Evolutionary conservation across 1,139 yeast genomes (phyloP), one percentile per base, ranked within the genome.

Genomic region (Zygoascus sp.): DNA sequence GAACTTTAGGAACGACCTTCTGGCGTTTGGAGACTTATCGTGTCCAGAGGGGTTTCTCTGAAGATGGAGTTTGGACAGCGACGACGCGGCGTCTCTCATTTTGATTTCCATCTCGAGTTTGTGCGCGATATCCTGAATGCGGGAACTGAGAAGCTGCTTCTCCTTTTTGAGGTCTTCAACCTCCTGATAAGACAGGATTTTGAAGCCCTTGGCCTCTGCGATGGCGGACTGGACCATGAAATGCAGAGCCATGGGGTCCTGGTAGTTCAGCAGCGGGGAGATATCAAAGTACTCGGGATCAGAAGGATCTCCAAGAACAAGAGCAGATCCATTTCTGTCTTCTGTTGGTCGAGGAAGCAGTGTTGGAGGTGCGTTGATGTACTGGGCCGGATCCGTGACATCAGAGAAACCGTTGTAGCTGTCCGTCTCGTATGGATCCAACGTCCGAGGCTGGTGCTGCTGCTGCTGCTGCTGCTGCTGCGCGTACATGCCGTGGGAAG

Each of bases 31-130:
- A 20, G 45, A 25, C 17, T 17, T 28, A n/a, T 20, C 23, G 15
- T 21, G 21, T 19, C 36, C 16, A 2, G 45, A 35, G 9, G 45
- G 27, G 19, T 42, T 27, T 11, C 45, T 27, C 27, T 35, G 40
- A 7, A 42, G 34, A 44, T 60, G 64, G 16, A 63, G 57, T 32
- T 57, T 55, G 25, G 63, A 58, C 22, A 66, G 49, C 11, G 63
- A 55, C 32, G 55, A 44, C 7, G 70, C 68, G 1, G 70, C 70
- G 41, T 66, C 68, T 17, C 62, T 54, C 52, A 66, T 56, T 49
- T 65, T 66, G 16, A 40, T 36, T 52, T 66, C 68, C 49, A 65
- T 57, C 11, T 54, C 58, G 20, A 66, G 52, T 48, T 64, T 61
- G 45, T 57, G 58, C 25, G 49, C 46, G 22, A 62, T 39, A 32